Evolutionary conservation across 1,284 basidiomycete genomes (phyloP).

Genomic region (Trametes hirsuta): DNA sequence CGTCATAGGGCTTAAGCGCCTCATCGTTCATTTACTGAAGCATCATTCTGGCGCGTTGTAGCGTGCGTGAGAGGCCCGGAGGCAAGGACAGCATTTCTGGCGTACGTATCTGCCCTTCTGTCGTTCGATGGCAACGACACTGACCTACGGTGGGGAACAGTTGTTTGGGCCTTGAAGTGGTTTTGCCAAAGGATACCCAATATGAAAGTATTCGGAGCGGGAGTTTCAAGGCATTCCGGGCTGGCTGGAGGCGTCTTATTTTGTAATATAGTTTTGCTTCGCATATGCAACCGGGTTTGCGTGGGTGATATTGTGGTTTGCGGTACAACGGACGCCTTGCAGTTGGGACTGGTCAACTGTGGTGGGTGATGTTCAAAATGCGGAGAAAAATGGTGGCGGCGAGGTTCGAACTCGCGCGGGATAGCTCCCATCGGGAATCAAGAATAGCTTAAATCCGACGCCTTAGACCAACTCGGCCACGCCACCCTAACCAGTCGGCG

Average conservation of each 20-base stretch:
- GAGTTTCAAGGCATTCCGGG: not conserved
- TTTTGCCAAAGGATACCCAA: not conserved
- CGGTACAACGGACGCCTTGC: too few relatives aligned
- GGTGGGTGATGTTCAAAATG: not conserved
- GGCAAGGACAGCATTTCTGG: slow-evolving; percentile 61
- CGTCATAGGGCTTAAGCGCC: slow-evolving; percentile 1
- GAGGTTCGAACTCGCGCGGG: slow-evolving; percentile 85
- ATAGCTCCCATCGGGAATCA: slow-evolving; percentile 77
- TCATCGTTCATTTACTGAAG: not conserved
- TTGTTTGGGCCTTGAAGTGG: slow-evolving; percentile 1
- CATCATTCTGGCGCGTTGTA: not conserved
- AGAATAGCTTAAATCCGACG: slow-evolving; percentile 75
- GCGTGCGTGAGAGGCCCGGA: slow-evolving; percentile 48
- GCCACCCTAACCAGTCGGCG: slow-evolving; percentile 46
- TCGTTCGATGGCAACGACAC: too few relatives aligned
- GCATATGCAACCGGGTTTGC: not conserved
- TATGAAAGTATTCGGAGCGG: not conserved
- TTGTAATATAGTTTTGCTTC: not conserved
- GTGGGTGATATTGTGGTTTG: too few relatives aligned
- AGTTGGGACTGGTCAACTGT: too few relatives aligned
- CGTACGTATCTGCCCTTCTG: slow-evolving; percentile 41
- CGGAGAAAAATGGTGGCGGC: slow-evolving; percentile 59
- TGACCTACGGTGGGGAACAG: not conserved
- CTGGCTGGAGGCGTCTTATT: not conserved
- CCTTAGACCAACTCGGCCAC: slow-evolving; percentile 84